Evolutionary conservation across 129 eudicot species (phyloP).

Genomic region (Chrysanthemum makinoi): DNA sequence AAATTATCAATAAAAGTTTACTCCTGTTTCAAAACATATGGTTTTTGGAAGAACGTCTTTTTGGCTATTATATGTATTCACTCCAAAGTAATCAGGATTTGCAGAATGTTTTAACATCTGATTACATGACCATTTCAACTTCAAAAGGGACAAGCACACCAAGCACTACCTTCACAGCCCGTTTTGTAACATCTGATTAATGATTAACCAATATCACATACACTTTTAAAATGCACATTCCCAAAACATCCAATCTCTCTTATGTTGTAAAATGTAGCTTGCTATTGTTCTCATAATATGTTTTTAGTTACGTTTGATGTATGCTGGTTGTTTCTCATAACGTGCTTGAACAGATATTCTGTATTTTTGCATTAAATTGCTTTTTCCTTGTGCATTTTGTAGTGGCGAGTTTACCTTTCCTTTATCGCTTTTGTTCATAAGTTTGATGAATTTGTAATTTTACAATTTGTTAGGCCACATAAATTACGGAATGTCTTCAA

Average conservation of each 20-base stretch:
- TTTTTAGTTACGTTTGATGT: too few relatives aligned
- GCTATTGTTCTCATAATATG: background rate
- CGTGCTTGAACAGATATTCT: too few relatives aligned
- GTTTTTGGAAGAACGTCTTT: background rate
- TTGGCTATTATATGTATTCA: background rate
- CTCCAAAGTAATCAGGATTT: background rate
- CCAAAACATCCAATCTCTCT: background rate
- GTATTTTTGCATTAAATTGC: too few relatives aligned
- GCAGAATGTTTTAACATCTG: background rate
- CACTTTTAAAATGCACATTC: background rate
- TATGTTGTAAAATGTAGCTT: background rate
- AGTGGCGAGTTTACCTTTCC: too few relatives aligned
- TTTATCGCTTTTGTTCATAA: too few relatives aligned
- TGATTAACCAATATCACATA: background rate
- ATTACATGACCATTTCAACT: background rate
- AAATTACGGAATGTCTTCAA: too few relatives aligned
- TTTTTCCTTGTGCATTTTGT: too few relatives aligned
- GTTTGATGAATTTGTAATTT: too few relatives aligned
- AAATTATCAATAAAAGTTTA: too few relatives aligned
- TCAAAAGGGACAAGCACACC: background rate
- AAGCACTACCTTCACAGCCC: background rate
- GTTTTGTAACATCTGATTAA: background rate
- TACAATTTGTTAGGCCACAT: too few relatives aligned
- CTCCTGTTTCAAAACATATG: background rate
- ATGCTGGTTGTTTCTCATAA: too few relatives aligned